Base-by-base conservation (phyloP, 495 filamentous ascomycete species). In the Hyaloscypha bicolor region DNA sequence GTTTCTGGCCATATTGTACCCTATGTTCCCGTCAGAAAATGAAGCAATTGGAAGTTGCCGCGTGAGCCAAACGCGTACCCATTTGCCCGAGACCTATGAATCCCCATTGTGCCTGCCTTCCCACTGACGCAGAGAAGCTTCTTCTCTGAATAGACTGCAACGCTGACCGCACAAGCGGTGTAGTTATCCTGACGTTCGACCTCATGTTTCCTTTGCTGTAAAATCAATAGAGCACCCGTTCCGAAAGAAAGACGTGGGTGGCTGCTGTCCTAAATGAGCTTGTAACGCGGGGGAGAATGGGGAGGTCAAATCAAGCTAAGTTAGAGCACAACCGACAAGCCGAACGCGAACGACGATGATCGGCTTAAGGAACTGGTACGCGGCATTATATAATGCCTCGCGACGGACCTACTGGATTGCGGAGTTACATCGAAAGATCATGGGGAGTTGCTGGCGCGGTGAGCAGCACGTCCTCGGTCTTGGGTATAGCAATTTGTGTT, bases 71-170 rank as follows among this genome's bases (percentile, higher is more conserved):
- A 21, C 53, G 76, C 87, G 57, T 83, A 93, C 88, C 93, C 93
- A 96, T 96, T 73, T 91, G 90, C 9, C 93, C 93, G 32, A 96
- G 79, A 4, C 93, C 93, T 69, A 96, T 88, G 76, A 96, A 96
- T 14, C 91, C 93, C 83, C 89, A 94, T 70, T 84, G 88, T 67
- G 87, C 86, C 71, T 86, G 78, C 64, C 85, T 79, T 32, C 74
- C 79, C 42, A 78, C 32, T 6, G 86, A 84, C 0, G 77, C 81
- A 31, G 89, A 88, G 69, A 92, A 92, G 42, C 76, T 72, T 69
- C 87, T 78, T 53, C 73, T 70, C 68, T 79, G 78, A 51, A 66
- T 69, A 57, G 65, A 35, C 22, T 69, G 55, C 12, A 70, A 19
- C 2, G 48, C 52, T 57, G 71, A 57, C 14, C 71, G 68, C 21